Base-by-base conservation (phyloP, 352 stramenopile genomes). In the Pythium dissimile region DNA sequence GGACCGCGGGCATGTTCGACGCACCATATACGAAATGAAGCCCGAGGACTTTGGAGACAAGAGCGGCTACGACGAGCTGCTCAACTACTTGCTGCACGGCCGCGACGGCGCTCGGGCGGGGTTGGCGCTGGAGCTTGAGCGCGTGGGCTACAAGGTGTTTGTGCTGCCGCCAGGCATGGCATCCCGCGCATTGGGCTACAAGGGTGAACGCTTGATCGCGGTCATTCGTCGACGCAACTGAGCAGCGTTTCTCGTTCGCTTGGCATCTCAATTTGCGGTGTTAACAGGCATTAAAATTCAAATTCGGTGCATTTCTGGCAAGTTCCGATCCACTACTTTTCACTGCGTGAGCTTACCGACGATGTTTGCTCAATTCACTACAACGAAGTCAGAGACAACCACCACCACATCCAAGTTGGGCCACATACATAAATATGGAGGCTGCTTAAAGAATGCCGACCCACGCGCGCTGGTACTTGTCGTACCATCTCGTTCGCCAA, bases 391-490 rank as follows among this genome's bases (percentile, higher is more conserved):
- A n/a, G n/a, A n/a, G n/a, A n/a, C n/a, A n/a, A n/a, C n/a, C n/a
- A n/a, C n/a, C n/a, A n/a, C n/a, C n/a, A 10, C 32, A 38, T 41
- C 34, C 13, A 18, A n/a, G n/a, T n/a, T n/a, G n/a, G n/a, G n/a
- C n/a, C n/a, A n/a, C n/a, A n/a, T 13, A 48, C 41, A 48, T 31
- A 48, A 28, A 48, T 48, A 28, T 10, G 5, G 8, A 11, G 20
- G 21, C 5, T 41, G 28, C 16, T 69, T 72, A 96, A 32, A 92
- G 63, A 48, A 97, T 96, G 26, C 88, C 86, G 47, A 94, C 84
- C 66, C 73, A 89, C 46, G 80, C 84, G 54, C 87, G 86, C 72
- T 97, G 88, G 58, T 94, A 96, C 67, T 89, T 90, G 75, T 97
- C 89, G 60, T 97, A 97, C 77, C 81, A 93, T 45, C 84, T 84